These are phyloP conservation scores for Suillus ampliporus DNA, from an alignment of 768 basidiomycete genomes.

Conservation along the genomic window DNA sequence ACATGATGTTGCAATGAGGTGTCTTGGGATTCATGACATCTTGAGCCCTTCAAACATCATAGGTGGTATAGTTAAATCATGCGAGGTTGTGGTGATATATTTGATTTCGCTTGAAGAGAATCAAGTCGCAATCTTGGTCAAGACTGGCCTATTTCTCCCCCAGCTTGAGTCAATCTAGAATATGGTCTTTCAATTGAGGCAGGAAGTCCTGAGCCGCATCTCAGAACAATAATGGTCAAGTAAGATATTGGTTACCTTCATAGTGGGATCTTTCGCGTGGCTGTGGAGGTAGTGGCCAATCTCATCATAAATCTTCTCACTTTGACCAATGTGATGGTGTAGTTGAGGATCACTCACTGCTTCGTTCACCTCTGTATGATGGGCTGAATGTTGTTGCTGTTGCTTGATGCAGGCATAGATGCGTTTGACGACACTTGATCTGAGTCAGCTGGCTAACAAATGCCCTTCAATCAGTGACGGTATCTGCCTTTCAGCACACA, in stretches of 20 bases:
- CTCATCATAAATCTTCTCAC: not conserved
- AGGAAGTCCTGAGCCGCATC: conserved; percentile 11
- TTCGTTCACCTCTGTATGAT: too few relatives aligned
- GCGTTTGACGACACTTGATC: conserved; percentile 5
- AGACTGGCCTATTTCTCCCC: not conserved
- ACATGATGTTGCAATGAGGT: conserved; percentile 40
- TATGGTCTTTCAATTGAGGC: conserved; percentile 9
- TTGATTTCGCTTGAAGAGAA: conserved; percentile 24
- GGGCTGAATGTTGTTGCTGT: too few relatives aligned
- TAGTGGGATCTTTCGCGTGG: not conserved
- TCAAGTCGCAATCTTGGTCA: conserved; percentile 18
- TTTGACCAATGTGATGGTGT: not conserved
- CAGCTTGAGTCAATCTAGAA: conserved; percentile 13
- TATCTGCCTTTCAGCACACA: conserved; percentile 17
- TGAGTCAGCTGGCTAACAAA: not conserved
- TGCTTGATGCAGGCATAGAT: conserved; percentile 1
- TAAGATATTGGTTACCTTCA: conserved; percentile 9
- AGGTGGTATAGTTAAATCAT: conserved; percentile 4
- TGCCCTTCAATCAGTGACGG: conserved; percentile 6
- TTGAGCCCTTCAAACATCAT: conserved; percentile 42
- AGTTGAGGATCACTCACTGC: too few relatives aligned
- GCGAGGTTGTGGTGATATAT: conserved; percentile 14
- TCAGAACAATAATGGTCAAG: conserved; percentile 13
- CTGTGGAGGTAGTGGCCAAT: not conserved
- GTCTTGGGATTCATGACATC: conserved; percentile 45